These are phyloP conservation scores for Calonectria naviculata DNA, from an alignment of 2,329 filamentous ascomycete species.

Conservation along the genomic window DNA sequence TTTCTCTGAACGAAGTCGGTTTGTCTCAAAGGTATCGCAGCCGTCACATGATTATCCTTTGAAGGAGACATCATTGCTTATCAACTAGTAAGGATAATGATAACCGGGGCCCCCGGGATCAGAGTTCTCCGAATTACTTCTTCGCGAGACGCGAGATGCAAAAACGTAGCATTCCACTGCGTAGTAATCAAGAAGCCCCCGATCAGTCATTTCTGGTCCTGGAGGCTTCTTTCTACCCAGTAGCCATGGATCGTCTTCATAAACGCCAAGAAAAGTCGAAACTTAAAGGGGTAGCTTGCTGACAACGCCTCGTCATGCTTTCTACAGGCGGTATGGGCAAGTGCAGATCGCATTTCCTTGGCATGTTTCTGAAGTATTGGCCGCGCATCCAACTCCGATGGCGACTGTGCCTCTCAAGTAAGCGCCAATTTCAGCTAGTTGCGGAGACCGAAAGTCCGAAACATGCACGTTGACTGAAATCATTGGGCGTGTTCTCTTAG, in stretches of 20 bases:
- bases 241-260: neutral
- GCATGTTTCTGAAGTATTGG: slow-evolving; percentile 3
- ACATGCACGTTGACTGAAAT: neutral
- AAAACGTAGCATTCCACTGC: neutral
- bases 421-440: neutral
- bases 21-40: too few species aligned
- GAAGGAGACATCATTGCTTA: neutral
- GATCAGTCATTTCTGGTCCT: neutral
- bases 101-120: neutral
- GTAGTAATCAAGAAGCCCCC: neutral
- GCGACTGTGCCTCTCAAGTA: neutral
- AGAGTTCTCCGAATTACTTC: too few species aligned
- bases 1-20: neutral
- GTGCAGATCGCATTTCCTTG: slow-evolving; percentile 7
- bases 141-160: neutral
- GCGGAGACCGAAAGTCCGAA: neutral
- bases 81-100: neutral
- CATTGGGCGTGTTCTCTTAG: neutral
- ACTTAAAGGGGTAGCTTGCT: neutral
- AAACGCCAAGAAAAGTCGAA: neutral
- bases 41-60: neutral
- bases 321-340: neutral
- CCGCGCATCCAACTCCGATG: neutral
- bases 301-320: neutral
- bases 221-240: neutral